These are phyloP conservation scores for Trametes cinnabarina DNA, from an alignment of 768 basidiomycete species.

Conservation along the genomic window DNA sequence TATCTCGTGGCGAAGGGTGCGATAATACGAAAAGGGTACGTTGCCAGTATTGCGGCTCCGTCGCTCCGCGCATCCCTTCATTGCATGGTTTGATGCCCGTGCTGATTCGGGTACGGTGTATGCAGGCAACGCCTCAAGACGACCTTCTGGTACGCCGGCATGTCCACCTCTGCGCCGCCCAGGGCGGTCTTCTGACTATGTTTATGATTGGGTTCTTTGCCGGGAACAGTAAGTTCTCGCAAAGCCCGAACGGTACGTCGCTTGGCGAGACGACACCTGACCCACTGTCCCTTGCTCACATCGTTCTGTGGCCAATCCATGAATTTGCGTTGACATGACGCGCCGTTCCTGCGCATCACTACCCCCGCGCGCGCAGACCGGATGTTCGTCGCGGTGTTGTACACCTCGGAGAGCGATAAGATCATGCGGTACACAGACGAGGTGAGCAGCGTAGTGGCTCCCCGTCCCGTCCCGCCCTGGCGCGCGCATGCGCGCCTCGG, in stretches of 20 bases:
- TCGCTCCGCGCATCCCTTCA: not conserved
- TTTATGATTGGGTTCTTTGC: not conserved
- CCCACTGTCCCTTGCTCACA: not conserved
- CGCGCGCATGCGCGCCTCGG: conserved; percentile 16
- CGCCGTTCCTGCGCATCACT: not conserved
- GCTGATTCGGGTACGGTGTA: conserved; percentile 8
- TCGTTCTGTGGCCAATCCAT: not conserved
- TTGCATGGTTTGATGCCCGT: conserved; percentile 24
- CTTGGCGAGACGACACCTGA: not conserved
- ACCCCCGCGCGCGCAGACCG: conserved; percentile 47
- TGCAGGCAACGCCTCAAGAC: conserved; percentile 75
- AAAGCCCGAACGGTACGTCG: conserved; percentile 46
- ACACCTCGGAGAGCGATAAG: conserved; percentile 71
- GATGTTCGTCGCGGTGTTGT: conserved; percentile 78
- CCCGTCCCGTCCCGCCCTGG: conserved; percentile 4
- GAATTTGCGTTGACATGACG: not conserved
- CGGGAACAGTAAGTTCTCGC: conserved; percentile 65
- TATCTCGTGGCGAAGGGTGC: conserved; percentile 87
- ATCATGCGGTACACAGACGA: conserved; percentile 85
- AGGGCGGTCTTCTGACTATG: conserved; percentile 6
- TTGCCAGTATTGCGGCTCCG: conserved; percentile 10
- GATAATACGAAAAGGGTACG: conserved; percentile 81
- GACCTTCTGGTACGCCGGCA: conserved; percentile 68
- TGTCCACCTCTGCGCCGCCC: conserved; percentile 6
- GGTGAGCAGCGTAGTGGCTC: conserved; percentile 30